phyloP scores from a whole-genome alignment of 2,329 filamentous ascomycete species.

The Colletotrichum caudatum region DNA sequence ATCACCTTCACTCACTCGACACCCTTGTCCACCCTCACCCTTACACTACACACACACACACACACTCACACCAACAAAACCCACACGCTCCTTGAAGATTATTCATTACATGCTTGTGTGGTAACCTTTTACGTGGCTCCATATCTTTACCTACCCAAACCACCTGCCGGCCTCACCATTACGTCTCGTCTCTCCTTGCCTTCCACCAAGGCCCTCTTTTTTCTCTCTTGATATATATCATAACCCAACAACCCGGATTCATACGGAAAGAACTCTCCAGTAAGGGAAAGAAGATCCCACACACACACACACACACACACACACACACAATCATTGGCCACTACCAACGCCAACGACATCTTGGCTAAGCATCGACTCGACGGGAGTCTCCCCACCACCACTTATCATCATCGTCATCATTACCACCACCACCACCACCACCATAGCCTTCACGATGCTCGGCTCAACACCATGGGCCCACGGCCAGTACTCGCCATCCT shows the following conservation, averaged over 20 bases:
- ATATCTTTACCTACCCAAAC: slow-evolving; percentile 17
- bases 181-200: slow-evolving; percentile 15
- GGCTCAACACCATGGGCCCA: slow-evolving; percentile 24
- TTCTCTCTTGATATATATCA: slow-evolving; percentile 1
- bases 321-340: slow-evolving; percentile 1
- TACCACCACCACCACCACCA: background rate
- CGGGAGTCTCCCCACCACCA: background rate
- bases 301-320: background rate
- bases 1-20: slow-evolving; percentile 20
- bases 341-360: slow-evolving; percentile 9
- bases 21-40: slow-evolving; percentile 22
- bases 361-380: slow-evolving; percentile 10
- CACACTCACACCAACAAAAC: background rate
- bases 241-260: slow-evolving; percentile 15
- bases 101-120: slow-evolving; percentile 30
- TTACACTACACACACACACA: background rate
- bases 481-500: slow-evolving; percentile 24
- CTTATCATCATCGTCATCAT: background rate
- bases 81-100: slow-evolving; percentile 31
- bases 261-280: background rate
- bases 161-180: slow-evolving; percentile 13
- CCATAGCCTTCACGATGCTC: slow-evolving; percentile 21
- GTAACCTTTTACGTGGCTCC: slow-evolving; percentile 25
- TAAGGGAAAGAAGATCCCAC: background rate
- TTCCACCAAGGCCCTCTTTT: background rate